phyloP scores from a whole-genome alignment of 1,284 basidiomycete species.

The Cutaneotrichosporon mucoides region DNA sequence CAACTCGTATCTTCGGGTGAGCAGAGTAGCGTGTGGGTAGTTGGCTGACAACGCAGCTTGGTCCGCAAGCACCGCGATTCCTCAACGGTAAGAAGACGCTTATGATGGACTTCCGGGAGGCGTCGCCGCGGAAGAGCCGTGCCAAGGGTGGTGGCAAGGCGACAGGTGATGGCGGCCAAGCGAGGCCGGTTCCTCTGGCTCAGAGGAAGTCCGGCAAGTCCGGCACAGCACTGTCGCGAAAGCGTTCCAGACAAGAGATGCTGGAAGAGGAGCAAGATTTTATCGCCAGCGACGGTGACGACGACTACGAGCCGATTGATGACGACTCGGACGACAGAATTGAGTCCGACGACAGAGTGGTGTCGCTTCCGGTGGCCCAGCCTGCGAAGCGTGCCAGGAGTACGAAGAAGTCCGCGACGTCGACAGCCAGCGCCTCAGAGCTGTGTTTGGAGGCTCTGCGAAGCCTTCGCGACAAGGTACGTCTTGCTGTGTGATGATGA shows the following conservation, averaged over 20 bases:
- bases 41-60: constrained; percentile 26
- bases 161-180: constrained; percentile 8
- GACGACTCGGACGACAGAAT: constrained; percentile 58
- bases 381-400: too few species aligned
- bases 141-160: too few species aligned
- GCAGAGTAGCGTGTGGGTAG: constrained; percentile 8
- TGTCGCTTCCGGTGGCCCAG: too few species aligned
- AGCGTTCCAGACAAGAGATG: constrained; percentile 33
- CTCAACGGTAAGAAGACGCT: constrained; percentile 30
- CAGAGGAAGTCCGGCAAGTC: constrained; percentile 9
- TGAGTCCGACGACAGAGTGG: too few species aligned
- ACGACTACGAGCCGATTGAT: constrained; percentile 17
- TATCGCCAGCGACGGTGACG: constrained; percentile 24
- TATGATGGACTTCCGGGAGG: constrained; percentile 32
- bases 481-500: too few species aligned
- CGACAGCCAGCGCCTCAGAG: too few species aligned
- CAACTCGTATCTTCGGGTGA: constrained; percentile 45
- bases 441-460: too few species aligned
- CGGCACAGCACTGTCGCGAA: constrained; percentile 21
- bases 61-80: constrained; percentile 21
- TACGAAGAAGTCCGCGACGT: too few species aligned
- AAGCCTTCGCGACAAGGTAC: too few species aligned
- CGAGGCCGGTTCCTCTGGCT: constrained; percentile 23
- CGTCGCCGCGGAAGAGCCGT: constrained; percentile 14
- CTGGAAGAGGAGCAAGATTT: constrained; percentile 31